Conservation (phyloP, 2,329 filamentous ascomycete species). For the Apiospora aurea region DNA sequence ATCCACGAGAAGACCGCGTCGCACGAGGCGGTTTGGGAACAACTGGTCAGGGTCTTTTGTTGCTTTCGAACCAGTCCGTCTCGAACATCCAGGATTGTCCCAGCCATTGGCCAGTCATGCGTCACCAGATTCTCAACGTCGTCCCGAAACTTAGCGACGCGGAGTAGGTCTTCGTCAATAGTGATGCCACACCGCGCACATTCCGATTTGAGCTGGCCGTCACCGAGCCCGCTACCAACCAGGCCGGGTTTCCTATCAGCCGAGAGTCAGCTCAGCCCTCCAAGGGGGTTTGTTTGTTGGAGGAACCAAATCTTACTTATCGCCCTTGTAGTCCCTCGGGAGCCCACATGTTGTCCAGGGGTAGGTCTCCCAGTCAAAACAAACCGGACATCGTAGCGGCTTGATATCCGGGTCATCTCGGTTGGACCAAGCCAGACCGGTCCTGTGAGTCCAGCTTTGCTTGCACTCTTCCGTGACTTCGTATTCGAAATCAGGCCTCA, state of each 20-base stretch:
- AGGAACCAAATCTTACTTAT: background rate
- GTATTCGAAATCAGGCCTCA: conserved; percentile 65
- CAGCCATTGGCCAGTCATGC: conserved; percentile 63
- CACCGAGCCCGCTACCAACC: conserved; percentile 62
- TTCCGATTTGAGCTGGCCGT: conserved; percentile 53
- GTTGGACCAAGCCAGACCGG: conserved; percentile 63
- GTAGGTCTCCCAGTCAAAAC: conserved; percentile 48
- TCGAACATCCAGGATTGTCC: conserved; percentile 64
- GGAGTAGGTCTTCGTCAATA: conserved; percentile 63
- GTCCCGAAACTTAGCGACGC: conserved; percentile 62
- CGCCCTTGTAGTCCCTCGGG: conserved; percentile 40
- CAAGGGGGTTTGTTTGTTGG: background rate
- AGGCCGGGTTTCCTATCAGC: conserved; percentile 40
- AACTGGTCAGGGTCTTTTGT: conserved; percentile 41
- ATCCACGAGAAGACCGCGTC: conserved; percentile 23
- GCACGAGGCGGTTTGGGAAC: conserved; percentile 60
- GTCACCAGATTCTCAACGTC: conserved; percentile 58
- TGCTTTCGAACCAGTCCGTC: conserved; percentile 54
- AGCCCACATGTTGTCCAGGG: conserved; percentile 64
- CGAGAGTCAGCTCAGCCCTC: background rate
- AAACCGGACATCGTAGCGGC: conserved; percentile 56
- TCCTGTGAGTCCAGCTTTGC: conserved; percentile 51
- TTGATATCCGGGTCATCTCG: conserved; percentile 54
- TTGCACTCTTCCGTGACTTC: conserved; percentile 51
- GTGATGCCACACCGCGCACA: conserved; percentile 58